Evolutionary conservation across 352 stramenopile genomes (phyloP), one percentile per base, ranked within the genome.

Genomic region (Phytophthora tubulina): DNA sequence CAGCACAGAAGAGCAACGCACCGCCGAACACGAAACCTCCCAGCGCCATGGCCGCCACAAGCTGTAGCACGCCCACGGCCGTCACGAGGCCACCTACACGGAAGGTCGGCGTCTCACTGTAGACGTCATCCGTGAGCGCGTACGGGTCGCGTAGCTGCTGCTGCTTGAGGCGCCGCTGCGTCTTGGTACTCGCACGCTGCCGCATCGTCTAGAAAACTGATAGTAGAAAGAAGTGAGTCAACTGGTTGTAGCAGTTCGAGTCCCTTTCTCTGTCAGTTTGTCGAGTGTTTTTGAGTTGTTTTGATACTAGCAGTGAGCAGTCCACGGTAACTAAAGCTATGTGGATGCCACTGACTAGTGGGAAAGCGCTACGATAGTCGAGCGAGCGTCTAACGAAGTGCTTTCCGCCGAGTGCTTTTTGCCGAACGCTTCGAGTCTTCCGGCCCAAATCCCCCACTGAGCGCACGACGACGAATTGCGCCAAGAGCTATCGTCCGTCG

Each of bases 11-110:
- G 57, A 89, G 54, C 30, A 87, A 27, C 41, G 71, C 75, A 36
- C 68, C 54, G 39, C 81, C 77, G 49, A 86, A 84, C 45, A 85
- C 50, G 52, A 79, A 72, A 61, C 76, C 76, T 49, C 67, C 50
- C 6, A 84, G 48, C 41, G 64, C 62, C 21, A 78, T 45, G 8
- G 42, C 65, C 50, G 53, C 56, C 48, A 74, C 61, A 11, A 78
- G 51, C 73, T 86, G 70, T 64, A 84, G 39, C 61, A 75, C 65
- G 17, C 76, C 71, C 13, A 73, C 58, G 17, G 68, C 52, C 30
- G 75, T 80, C 54, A 88, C 75, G 39, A 84, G 64, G 14, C 80
- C 77, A 14, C 77, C 70, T 13, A 85, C 56, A 27, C 49, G 66
- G 50, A 87, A 78, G n/a, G 77, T 83, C 41, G 72, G 64, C 42